Percentiles rank a stretch among this genome's conserved stretches.
Evolutionary conservation across 1,284 basidiomycete species (phyloP).

Genomic region (Sparassis latifolia): DNA sequence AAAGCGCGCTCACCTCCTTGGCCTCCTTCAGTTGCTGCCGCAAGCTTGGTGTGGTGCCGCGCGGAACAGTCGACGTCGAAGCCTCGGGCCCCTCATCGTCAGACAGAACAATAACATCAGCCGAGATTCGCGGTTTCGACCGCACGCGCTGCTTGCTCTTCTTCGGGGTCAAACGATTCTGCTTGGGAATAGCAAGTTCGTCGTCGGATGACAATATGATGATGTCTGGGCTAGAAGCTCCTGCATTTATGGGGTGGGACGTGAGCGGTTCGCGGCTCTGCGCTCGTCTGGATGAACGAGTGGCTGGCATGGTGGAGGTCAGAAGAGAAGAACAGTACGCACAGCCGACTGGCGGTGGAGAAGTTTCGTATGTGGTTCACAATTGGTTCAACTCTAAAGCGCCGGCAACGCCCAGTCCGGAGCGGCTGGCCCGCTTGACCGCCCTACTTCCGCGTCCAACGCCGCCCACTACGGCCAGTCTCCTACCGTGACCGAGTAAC

Average conservation of each 20-base stretch:
- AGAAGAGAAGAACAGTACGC: no score
- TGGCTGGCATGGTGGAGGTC: slow-evolving; percentile 11
- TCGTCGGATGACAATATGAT: slow-evolving; percentile 8
- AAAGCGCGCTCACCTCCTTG: slow-evolving; percentile 12
- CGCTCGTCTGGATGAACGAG: slow-evolving; percentile 6
- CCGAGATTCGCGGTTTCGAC: slow-evolving; percentile 3
- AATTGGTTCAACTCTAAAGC: no score
- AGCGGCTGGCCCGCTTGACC: no score
- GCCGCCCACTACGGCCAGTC: no score
- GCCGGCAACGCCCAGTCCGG: no score
- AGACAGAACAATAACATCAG: slow-evolving; percentile 27
- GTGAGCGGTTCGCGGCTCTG: slow-evolving; percentile 8
- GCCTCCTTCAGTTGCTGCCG: slow-evolving; percentile 14
- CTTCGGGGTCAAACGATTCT: slow-evolving; percentile 6
- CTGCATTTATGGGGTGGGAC: slow-evolving; percentile 3
- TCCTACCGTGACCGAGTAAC: no score
- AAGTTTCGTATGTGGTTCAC: no score
- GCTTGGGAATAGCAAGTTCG: slow-evolving; percentile 7
- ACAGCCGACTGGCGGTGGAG: no score
- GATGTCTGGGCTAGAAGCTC: slow-evolving; percentile 2
- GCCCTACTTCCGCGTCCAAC: no score
- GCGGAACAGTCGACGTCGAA: slow-evolving; percentile 2
- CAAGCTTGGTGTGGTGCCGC: background rate
- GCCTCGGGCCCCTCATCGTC: slow-evolving; percentile 26
- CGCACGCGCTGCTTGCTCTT: slow-evolving; percentile 3